Base-by-base conservation (phyloP, 2,329 filamentous ascomycete genomes). In the Ophiosphaerella herpotricha region DNA sequence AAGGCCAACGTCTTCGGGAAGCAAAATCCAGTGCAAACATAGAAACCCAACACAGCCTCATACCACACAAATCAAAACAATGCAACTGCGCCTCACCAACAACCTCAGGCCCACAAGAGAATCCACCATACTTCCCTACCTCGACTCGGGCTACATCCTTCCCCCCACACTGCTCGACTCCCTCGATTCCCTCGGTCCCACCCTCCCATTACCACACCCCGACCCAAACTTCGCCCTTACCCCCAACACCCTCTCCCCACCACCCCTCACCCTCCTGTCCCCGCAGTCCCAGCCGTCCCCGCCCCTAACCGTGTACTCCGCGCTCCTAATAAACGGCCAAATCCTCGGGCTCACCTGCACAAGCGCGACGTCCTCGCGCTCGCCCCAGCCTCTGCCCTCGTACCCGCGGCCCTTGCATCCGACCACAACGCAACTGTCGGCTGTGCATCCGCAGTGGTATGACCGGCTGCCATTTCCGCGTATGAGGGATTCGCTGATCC, bases 401-500 rank as follows among this genome's bases (percentile, higher is more conserved):
- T 58, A 61, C 2, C 65, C 67, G 2, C 24, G 45, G 4, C 34
- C 61, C 1, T 50, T 76, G 13, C 69, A 53, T n/a, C 73, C 74
- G 6, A 75, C 72, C 11, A 45, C 54, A 7, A 47, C 68, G 8
- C 74, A 77, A 46, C 58, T 66, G 7, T 58, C 56, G 2, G 63
- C 64, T 4, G 56, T 70, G 16, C 74, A 77, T 54, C 67, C 67
- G 18, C 60, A 63, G 0, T 77, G 73, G 72, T 68, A 76, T 39
- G 75, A 77, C 49, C 64, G 73, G n/a, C 71, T 76, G 26, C 74
- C 74, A 0, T 75, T 76, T 41, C 74, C 73, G 5, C 63, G 61
- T 23, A 67, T 76, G 63, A 57, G 75, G n/a, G 71, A 76, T 41
- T 70, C 66, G 40, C 48, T 76, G 39, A 76, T 77, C 34, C 41